Percentiles rank a stretch among this genome's conserved stretches.
Conservation (phyloP, 352 stramenopile genomes). For the Phytophthora crassamura region DNA sequence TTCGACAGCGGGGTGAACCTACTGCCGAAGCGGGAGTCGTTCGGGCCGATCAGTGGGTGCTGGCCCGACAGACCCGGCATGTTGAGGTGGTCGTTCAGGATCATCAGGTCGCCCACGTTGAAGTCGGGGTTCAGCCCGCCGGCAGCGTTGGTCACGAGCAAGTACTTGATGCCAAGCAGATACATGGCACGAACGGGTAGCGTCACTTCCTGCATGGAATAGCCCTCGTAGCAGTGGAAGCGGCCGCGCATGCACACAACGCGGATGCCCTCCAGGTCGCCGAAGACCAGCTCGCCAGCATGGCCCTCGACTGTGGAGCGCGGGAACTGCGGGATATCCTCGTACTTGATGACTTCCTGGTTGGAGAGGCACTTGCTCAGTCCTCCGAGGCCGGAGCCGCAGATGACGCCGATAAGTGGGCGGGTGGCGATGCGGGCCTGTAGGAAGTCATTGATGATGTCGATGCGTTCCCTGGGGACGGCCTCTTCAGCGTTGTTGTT, state of each 20-base stretch:
- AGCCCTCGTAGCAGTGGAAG: conserved; percentile 97
- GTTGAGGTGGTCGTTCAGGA: conserved; percentile 95
- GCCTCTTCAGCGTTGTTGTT: conserved; percentile 45
- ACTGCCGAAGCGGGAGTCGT: conserved; percentile 93
- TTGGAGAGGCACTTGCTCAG: conserved; percentile 91
- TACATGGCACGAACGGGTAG: conserved; percentile 95
- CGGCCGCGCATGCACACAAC: conserved; percentile 94
- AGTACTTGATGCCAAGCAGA: conserved; percentile 93
- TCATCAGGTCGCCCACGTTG: conserved; percentile 95
- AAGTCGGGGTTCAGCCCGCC: conserved; percentile 93
- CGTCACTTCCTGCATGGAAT: conserved; percentile 92
- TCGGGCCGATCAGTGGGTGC: conserved; percentile 93
- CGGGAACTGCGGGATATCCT: conserved; percentile 93
- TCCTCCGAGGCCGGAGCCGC: conserved; percentile 93
- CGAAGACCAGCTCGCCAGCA: conserved; percentile 94
- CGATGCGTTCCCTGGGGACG: conserved; percentile 62
- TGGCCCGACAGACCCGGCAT: conserved; percentile 92
- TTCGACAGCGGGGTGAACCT: conserved; percentile 94
- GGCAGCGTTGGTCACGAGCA: conserved; percentile 97
- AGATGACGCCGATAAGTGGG: conserved; percentile 89
- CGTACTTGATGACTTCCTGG: conserved; percentile 90
- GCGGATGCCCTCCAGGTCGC: conserved; percentile 70
- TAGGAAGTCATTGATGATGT: conserved; percentile 76
- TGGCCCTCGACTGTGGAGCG: conserved; percentile 93
- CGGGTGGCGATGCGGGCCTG: conserved; percentile 43